phyloP scores from a whole-genome alignment of 2,329 filamentous ascomycete species.

The Fusarium torreyae region DNA sequence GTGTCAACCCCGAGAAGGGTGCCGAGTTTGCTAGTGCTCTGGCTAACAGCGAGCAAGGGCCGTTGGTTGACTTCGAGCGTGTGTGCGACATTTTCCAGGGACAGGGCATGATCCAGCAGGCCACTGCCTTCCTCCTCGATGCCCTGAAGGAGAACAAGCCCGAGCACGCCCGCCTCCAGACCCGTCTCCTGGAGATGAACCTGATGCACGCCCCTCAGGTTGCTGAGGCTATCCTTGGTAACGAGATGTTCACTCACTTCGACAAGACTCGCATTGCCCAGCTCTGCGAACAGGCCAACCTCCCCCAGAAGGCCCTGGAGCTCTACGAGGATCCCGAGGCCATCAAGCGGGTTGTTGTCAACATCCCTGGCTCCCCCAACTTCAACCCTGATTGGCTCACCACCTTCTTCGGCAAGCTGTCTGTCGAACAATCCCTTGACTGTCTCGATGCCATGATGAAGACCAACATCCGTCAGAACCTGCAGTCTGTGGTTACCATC shows the following conservation, averaged over 20 bases:
- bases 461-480: conserved; percentile 95
- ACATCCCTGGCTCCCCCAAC: conserved; percentile 85
- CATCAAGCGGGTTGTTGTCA: conserved; percentile 91
- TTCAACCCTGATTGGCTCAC: conserved; percentile 93
- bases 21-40: conserved; percentile 94
- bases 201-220: conserved; percentile 96
- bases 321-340: conserved; percentile 92
- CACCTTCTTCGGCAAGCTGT: conserved; percentile 93
- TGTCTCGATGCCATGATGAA: conserved; percentile 98
- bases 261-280: conserved; percentile 91
- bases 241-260: conserved; percentile 98
- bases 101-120: conserved; percentile 97
- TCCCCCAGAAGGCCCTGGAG: conserved; percentile 89
- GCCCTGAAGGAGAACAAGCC: conserved; percentile 95
- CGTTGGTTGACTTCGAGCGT: conserved; percentile 91
- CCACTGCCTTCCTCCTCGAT: conserved; percentile 97
- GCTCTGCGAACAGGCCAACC: conserved; percentile 92
- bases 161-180: conserved; percentile 94
- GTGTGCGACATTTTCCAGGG: conserved; percentile 98
- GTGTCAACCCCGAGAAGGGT: conserved; percentile 92
- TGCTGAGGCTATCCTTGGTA: conserved; percentile 96
- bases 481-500: conserved; percentile 94
- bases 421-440: conserved; percentile 94
- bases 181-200: conserved; percentile 97
- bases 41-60: conserved; percentile 88